phyloP scores from a whole-genome alignment of 2,329 filamentous ascomycete species.

The Talaromyces piceae region DNA sequence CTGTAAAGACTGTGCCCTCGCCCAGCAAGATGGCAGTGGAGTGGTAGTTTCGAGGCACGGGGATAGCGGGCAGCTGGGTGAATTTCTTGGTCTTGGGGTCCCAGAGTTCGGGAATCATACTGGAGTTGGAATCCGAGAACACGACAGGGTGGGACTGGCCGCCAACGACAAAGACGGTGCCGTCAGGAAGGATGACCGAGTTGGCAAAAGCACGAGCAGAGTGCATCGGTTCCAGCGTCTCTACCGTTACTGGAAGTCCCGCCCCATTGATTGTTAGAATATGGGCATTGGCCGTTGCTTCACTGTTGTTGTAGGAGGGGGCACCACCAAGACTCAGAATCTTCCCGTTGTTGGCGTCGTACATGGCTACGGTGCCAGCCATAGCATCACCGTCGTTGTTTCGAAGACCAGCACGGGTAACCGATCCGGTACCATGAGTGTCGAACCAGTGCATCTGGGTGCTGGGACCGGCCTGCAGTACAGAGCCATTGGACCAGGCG shows the following conservation, averaged over 20 bases:
- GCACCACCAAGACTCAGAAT: slow-evolving; percentile 49
- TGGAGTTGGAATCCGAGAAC: slow-evolving; percentile 39
- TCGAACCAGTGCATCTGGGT: slow-evolving; percentile 52
- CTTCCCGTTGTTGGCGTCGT: slow-evolving; percentile 48
- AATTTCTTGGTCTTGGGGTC: slow-evolving; percentile 36
- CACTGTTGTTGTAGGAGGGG: slow-evolving; percentile 38
- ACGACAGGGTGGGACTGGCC: slow-evolving; percentile 36
- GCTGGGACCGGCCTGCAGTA: slow-evolving; percentile 51
- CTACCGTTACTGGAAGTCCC: slow-evolving; percentile 18
- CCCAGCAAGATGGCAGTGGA: slow-evolving; percentile 40
- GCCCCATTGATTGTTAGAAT: slow-evolving; percentile 42
- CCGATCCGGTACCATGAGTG: slow-evolving; percentile 37
- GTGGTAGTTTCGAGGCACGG: slow-evolving; percentile 44
- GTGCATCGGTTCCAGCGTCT: slow-evolving; percentile 26
- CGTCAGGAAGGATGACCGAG: slow-evolving; percentile 40
- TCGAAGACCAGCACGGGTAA: slow-evolving; percentile 38
- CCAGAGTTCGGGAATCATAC: slow-evolving; percentile 40
- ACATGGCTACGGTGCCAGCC: slow-evolving; percentile 52
- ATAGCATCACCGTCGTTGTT: slow-evolving; percentile 44
- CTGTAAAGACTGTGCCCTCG: slow-evolving; percentile 44
- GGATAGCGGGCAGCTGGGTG: slow-evolving; percentile 28
- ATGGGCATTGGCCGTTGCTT: slow-evolving; percentile 40
- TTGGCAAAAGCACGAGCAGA: slow-evolving; percentile 37
- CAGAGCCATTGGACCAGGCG: slow-evolving; percentile 39
- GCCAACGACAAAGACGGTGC: slow-evolving; percentile 39